Evolutionary conservation across 2,329 filamentous ascomycete species (phyloP).

Genomic region (Boeremia lycopersici): DNA sequence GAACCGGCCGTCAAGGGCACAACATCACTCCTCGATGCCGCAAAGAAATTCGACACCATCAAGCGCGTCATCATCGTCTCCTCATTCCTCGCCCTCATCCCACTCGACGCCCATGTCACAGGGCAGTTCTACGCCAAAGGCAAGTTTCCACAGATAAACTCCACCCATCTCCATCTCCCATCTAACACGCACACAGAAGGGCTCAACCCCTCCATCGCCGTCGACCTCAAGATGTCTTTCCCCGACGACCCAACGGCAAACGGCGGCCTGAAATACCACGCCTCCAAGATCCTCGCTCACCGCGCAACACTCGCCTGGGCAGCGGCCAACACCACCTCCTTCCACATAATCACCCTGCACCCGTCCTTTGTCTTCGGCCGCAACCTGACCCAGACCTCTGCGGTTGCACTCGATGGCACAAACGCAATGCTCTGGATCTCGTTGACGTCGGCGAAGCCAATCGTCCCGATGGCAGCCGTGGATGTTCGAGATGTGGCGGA

Average conservation of each 20-base stretch:
- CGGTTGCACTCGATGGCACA: slow-evolving; percentile 22
- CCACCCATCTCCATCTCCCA: not conserved
- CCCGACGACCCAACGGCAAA: slow-evolving; percentile 6
- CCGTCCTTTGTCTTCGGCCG: slow-evolving; percentile 33
- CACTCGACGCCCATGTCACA: slow-evolving; percentile 7
- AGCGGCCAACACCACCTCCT: slow-evolving; percentile 24
- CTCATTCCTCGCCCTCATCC: slow-evolving; percentile 25
- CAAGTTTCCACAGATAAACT: not conserved
- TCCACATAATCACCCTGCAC: slow-evolving; percentile 31
- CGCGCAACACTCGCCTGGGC: slow-evolving; percentile 32
- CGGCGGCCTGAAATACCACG: slow-evolving; percentile 23
- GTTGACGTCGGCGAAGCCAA: slow-evolving; percentile 16
- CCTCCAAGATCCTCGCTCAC: slow-evolving; percentile 35
- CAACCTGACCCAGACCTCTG: slow-evolving; percentile 24
- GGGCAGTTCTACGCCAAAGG: slow-evolving; percentile 8
- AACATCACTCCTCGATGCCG: slow-evolving; percentile 27
- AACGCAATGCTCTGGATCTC: slow-evolving; percentile 26
- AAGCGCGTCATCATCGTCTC: slow-evolving; percentile 36
- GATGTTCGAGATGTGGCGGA: slow-evolving; percentile 37
- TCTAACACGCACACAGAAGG: slow-evolving; percentile 1
- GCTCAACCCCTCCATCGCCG: slow-evolving; percentile 12
- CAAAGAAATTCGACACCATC: slow-evolving; percentile 26
- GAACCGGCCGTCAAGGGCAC: slow-evolving; percentile 37
- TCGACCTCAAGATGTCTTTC: slow-evolving; percentile 17
- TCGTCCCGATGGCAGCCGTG: slow-evolving; percentile 17